Evolutionary conservation across 371 early-diverging fungal genomes (phyloP).

Genomic region (Apophysomyces trapeziformis): DNA sequence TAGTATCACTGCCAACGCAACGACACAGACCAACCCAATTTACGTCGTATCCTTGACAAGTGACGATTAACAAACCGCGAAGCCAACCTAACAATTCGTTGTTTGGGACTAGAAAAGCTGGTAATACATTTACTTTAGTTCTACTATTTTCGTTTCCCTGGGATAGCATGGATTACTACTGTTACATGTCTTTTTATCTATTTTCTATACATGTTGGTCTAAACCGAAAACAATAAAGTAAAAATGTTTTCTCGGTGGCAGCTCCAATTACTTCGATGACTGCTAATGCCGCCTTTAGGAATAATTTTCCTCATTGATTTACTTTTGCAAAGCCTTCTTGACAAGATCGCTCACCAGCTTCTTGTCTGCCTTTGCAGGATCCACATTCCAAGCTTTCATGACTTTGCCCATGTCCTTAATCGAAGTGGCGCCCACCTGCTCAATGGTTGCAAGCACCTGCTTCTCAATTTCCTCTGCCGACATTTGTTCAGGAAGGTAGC

Average conservation of each 20-base stretch:
- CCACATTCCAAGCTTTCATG: conserved; percentile 75
- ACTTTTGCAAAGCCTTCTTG: conserved; percentile 45
- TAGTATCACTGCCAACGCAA: too few relatives aligned
- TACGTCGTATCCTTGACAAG: too few relatives aligned
- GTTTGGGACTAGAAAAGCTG: too few relatives aligned
- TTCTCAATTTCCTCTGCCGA: conserved; percentile 67
- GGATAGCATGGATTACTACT: too few relatives aligned
- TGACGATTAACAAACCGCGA: too few relatives aligned
- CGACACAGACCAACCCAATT: too few relatives aligned
- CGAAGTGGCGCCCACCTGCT: conserved; percentile 56
- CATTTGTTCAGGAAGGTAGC: conserved; percentile 76
- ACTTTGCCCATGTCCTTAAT: conserved; percentile 77
- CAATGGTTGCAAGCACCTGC: conserved; percentile 55
- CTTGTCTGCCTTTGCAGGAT: conserved; percentile 66
- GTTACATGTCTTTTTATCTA: too few relatives aligned
- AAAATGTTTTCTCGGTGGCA: background rate
- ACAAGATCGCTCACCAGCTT: conserved; percentile 67
- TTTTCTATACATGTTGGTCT: too few relatives aligned
- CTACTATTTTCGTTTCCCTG: too few relatives aligned
- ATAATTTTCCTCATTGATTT: background rate
- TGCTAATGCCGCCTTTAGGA: background rate
- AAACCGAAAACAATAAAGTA: background rate
- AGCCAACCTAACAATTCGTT: too few relatives aligned
- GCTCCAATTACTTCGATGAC: background rate
- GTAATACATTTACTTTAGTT: too few relatives aligned